Evolutionary conservation across 2,329 filamentous ascomycete species (phyloP), one percentile per base, ranked within the genome.

Genomic region (Beauveria scarabaeidicola): DNA sequence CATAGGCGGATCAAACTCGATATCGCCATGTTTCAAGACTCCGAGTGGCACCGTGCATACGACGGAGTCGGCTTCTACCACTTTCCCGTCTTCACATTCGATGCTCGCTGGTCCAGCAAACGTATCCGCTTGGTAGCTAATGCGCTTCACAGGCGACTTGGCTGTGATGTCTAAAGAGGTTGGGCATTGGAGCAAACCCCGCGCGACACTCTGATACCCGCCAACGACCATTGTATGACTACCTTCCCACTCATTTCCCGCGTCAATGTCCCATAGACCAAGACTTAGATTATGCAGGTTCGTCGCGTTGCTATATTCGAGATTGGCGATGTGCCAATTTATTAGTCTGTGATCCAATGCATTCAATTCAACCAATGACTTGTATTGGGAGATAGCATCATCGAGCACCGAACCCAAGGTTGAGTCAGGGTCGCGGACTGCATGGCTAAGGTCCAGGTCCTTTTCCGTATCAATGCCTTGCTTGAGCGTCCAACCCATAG

Each of bases 281-380:
- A 99, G 82, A 71, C 93, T 97, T 19, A 99, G 82, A 63, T 89
- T 88, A 64, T 89, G 87, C 58, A 96, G 85, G 64, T 91, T 95
- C 2, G 87, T 90, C 2, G 94, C 94, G 71, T 97, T 99, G 63
- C 93, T 95, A 70, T 99, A 99, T 73, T 99, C 94, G 15, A 99
- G 81, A 69, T 99, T 99, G 64, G 95, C 95, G 71, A 97, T 89
- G 73, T 99, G 95, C 94, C 94, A 99, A 69, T 97, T 99, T 68
- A 97, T 81, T 17, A 99, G 78, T 50, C 94, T 85, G 73, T 96
- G 87, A 68, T 99, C 94, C 69, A 91, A 89, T 1, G 92, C 83
- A 15, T 86, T 90, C 56, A 99, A 76, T 61, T 96, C 87, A 29
- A 97, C 81, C 52, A 99, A 82, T 36, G 82, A 79, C 67, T 89